Evolutionary conservation across 73 alveolate species (phyloP).

Genomic region (Symbiodinium natans): DNA sequence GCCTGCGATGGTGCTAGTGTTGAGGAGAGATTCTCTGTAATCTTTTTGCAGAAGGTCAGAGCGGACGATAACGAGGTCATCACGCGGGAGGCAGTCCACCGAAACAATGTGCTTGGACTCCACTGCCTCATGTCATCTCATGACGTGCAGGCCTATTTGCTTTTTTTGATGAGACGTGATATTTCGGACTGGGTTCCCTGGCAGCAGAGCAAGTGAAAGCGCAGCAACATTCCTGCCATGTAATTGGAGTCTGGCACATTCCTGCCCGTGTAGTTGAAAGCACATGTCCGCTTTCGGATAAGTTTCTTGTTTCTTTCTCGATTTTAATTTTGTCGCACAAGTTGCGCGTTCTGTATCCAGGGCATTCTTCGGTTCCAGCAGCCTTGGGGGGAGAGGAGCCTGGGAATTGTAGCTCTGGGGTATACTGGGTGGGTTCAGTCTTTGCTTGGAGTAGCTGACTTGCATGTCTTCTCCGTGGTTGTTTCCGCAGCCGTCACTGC

Average conservation of each 20-base stretch:
- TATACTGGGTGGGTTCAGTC: too few relatives aligned
- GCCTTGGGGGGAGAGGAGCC: too few relatives aligned
- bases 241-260: too few relatives aligned
- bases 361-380: too few relatives aligned
- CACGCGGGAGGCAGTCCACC: slow-evolving; percentile 44
- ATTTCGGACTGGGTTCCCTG: slow-evolving; percentile 77
- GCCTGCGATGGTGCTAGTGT: too few relatives aligned
- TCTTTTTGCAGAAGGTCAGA: slow-evolving; percentile 10
- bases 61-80: slow-evolving; percentile 88
- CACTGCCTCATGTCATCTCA: background rate
- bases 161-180: slow-evolving; percentile 71
- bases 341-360: too few relatives aligned
- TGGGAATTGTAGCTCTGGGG: too few relatives aligned
- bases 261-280: background rate
- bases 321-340: background rate
- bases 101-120: background rate
- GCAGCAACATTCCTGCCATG: too few relatives aligned
- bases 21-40: too few relatives aligned
- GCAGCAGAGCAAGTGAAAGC: background rate
- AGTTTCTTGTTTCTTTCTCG: background rate
- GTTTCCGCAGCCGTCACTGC: too few relatives aligned
- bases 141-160: slow-evolving; percentile 42
- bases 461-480: too few relatives aligned
- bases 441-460: too few relatives aligned
- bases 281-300: background rate